Percentiles rank a stretch among this genome's conserved stretches.
These are phyloP conservation scores for Schizophyllum amplum DNA, from an alignment of 1,284 basidiomycete species.

Conservation along the genomic window DNA sequence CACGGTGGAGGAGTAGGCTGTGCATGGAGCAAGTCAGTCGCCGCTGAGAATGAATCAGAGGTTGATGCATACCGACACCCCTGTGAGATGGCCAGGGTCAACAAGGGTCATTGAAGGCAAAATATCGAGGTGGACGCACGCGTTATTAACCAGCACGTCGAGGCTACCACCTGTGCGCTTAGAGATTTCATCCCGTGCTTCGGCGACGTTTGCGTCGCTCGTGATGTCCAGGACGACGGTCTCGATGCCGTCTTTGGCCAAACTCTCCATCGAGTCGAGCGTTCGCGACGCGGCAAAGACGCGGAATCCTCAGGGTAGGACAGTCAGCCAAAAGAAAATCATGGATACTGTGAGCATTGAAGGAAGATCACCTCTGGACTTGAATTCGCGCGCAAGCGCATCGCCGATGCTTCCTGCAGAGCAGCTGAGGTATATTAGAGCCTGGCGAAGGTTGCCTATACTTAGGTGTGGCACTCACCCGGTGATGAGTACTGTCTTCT, in stretches of 20 bases:
- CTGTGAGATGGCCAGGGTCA: neutral
- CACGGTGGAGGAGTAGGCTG: conserved; percentile 11
- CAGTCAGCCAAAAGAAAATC: no score
- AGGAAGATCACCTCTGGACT: neutral
- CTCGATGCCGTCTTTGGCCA: conserved; percentile 17
- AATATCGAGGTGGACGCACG: conserved; percentile 15
- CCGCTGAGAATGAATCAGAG: neutral
- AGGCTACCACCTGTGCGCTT: conserved; percentile 18
- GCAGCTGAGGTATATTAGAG: neutral
- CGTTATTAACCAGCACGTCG: conserved; percentile 23
- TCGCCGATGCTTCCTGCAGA: neutral
- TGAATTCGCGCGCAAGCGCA: neutral
- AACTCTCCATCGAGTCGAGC: conserved; percentile 16
- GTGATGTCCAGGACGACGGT: conserved; percentile 22
- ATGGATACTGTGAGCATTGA: neutral
- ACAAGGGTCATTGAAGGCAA: neutral
- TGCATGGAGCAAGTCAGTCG: neutral
- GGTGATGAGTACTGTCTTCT: no score
- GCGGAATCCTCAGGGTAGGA: conserved; percentile 13
- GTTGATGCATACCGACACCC: neutral
- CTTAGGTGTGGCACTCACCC: no score
- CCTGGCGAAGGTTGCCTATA: no score
- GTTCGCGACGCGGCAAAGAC: conserved; percentile 23
- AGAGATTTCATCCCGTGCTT: conserved; percentile 12
- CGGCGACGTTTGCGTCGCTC: conserved; percentile 11